Evolutionary conservation across 768 basidiomycete genomes (phyloP), one percentile per base, ranked within the genome.

Genomic region (Dictyophora rubrovolvata): DNA sequence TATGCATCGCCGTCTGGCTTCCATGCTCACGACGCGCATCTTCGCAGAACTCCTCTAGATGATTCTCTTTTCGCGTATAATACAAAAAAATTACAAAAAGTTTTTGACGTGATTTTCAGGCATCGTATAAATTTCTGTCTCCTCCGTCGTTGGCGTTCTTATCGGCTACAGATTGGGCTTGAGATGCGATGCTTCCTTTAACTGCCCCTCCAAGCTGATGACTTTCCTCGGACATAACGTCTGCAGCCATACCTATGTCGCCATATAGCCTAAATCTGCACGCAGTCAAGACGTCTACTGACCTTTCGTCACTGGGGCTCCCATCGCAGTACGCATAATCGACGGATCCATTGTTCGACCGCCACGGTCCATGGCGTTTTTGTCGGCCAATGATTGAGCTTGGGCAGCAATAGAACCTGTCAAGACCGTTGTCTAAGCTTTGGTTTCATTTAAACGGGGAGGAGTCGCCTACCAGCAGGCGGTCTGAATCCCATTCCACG

Each of bases 401-500:
- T 69, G 60, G 5, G 71, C 69, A 5, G 72, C 73, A 33, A 72
- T 67, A 21, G 71, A 72, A 35, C 69, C 71, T 12, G 68, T 62
- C 12, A 42, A 42, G 4, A 42, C 10, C 42, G 4, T 42, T 12
- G 14, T 42, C 10, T 9, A 42, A 9, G 10, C 4, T 4, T 14
- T 2, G n/a, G 12, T 12, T 12, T 42, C n/a, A 4, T 42, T 9
- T 9, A n/a, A n/a, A 42, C 10, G 42, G 2, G 2, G n/a, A 14
- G 42, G 11, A n/a, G n/a, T 42, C 10, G 4, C n/a, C 11, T 42
- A 42, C 42, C 28, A 28, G 4, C 50, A 4, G 72, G 71, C 1
- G 72, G 72, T 4, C 69, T 69, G 60, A 71, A 72, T 5, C 72
- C 73, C 17, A 74, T 64, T 0, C 69, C 69, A 48, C 69, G 69